Evolutionary conservation across 345 rosid genomes (phyloP).

Genomic region (Moricandia arvensis): DNA sequence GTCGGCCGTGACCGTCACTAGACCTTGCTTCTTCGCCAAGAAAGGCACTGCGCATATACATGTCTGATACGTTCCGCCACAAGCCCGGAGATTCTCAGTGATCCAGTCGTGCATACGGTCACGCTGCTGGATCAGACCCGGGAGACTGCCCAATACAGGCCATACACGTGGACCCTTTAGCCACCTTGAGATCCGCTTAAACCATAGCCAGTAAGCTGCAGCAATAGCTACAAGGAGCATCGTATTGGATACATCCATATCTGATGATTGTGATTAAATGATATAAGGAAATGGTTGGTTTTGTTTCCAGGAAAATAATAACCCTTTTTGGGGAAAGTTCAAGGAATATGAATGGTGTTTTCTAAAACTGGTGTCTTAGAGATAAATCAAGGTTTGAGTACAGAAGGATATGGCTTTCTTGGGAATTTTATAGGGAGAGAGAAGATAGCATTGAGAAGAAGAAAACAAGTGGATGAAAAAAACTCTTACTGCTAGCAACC

Average conservation of each 20-base stretch:
- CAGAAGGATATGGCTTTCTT: neutral
- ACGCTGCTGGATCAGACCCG: conserved; percentile 79
- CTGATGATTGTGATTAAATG: conserved; percentile 3
- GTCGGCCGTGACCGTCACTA: conserved; percentile 95
- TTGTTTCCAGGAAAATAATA: neutral
- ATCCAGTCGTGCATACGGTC: conserved; percentile 99
- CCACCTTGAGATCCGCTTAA: conserved; percentile 73
- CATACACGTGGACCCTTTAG: conserved; percentile 86
- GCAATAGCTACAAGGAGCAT: conserved; percentile 57
- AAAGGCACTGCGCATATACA: conserved; percentile 89
- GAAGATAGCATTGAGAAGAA: conserved; percentile 12
- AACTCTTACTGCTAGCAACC: conserved; percentile 31
- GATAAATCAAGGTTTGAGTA: conserved; percentile 10
- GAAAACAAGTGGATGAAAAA: conserved; percentile 14
- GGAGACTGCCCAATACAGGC: conserved; percentile 91
- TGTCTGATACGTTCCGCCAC: conserved; percentile 96
- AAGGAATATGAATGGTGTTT: conserved; percentile 1
- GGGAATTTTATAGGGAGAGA: conserved; percentile 24
- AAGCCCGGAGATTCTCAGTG: conserved; percentile 84
- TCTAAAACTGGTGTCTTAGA: conserved; percentile 15
- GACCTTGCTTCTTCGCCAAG: conserved; percentile 79
- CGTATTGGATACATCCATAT: conserved; percentile 63
- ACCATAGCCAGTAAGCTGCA: conserved; percentile 79
- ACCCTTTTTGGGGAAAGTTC: neutral
- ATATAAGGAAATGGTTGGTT: neutral